phyloP scores from a whole-genome alignment of 164 flowering plant species.

The Annona cherimola region DNA sequence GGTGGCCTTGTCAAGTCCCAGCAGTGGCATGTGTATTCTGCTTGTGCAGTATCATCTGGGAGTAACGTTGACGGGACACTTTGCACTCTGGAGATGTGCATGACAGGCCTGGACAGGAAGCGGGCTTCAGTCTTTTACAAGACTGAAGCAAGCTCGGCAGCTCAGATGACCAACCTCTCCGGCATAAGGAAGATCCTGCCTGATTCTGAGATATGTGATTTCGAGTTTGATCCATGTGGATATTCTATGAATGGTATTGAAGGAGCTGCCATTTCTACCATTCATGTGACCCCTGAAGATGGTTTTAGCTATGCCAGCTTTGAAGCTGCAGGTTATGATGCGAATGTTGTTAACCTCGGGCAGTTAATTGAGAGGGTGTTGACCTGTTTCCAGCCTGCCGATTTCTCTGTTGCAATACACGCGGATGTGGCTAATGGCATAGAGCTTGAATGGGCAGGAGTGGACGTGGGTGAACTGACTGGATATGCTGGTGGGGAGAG shows the following conservation, averaged over 20 bases:
- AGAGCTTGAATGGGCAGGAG: constrained; percentile 4
- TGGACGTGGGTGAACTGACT: constrained; percentile 22
- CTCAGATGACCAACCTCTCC: constrained; percentile 56
- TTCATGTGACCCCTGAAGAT: constrained; percentile 89
- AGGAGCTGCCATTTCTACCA: constrained; percentile 64
- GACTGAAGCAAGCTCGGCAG: constrained; percentile 44
- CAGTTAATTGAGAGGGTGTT: constrained; percentile 58
- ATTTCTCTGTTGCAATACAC: constrained; percentile 67
- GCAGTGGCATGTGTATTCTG: constrained; percentile 84
- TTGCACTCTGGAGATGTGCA: constrained; percentile 71
- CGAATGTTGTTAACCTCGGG: constrained; percentile 27
- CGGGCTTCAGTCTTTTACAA: constrained; percentile 70
- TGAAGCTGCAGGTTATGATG: constrained; percentile 67
- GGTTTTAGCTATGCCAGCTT: constrained; percentile 92
- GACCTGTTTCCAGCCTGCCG: constrained; percentile 57
- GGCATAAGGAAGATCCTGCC: constrained; percentile 80
- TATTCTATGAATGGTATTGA: constrained; percentile 83
- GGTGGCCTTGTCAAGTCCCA: constrained; percentile 33
- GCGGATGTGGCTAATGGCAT: constrained; percentile 15
- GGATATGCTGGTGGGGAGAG: constrained; percentile 37
- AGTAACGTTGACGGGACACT: background rate
- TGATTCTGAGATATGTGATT: constrained; percentile 62
- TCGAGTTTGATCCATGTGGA: constrained; percentile 89
- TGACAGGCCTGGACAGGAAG: constrained; percentile 70
- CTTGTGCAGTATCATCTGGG: constrained; percentile 26